A percentile compares a stretch with the other conserved stretches of the same genome.
phyloP scores from a whole-genome alignment of 2,329 filamentous ascomycete species.

The Escovopsis sp. region DNA sequence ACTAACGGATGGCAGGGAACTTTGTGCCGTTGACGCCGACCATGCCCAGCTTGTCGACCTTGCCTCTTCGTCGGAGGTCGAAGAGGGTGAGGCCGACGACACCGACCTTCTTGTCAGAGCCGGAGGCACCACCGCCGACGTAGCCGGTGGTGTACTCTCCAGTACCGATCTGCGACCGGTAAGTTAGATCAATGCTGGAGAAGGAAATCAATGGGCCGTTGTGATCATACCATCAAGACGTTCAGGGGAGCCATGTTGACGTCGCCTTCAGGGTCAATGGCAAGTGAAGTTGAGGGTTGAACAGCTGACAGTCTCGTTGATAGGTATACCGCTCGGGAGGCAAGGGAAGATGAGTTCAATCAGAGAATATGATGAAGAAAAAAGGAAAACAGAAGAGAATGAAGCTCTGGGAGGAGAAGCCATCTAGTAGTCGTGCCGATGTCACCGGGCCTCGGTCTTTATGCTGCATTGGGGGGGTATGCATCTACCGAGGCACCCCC shows the following conservation, averaged over 20 bases:
- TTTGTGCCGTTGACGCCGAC: conserved; percentile 79
- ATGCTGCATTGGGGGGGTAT: too few species aligned
- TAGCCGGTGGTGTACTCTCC: conserved; percentile 97
- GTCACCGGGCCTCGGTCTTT: too few species aligned
- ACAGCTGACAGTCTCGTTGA: too few species aligned
- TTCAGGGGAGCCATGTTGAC: conserved; percentile 43
- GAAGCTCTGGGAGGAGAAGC: not conserved
- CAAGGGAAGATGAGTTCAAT: not conserved
- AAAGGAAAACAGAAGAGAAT: not conserved
- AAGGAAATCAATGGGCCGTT: not conserved
- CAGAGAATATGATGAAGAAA: not conserved
- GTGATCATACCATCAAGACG: conserved; percentile 47
- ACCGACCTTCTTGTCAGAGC: conserved; percentile 90
- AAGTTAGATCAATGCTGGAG: not conserved
- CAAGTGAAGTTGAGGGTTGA: too few species aligned
- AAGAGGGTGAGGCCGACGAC: conserved; percentile 85
- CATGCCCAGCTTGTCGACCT: conserved; percentile 78
- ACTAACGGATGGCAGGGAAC: conserved; percentile 77
- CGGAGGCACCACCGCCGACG: conserved; percentile 68
- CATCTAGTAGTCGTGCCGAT: too few species aligned
- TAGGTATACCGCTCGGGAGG: too few species aligned
- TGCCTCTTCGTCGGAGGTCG: conserved; percentile 74
- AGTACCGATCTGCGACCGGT: conserved; percentile 52
- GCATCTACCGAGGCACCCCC: too few species aligned
- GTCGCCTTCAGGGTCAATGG: too few species aligned